phyloP scores from a whole-genome alignment of 2,329 filamentous ascomycete species.

The Stromatinia cepivora region DNA sequence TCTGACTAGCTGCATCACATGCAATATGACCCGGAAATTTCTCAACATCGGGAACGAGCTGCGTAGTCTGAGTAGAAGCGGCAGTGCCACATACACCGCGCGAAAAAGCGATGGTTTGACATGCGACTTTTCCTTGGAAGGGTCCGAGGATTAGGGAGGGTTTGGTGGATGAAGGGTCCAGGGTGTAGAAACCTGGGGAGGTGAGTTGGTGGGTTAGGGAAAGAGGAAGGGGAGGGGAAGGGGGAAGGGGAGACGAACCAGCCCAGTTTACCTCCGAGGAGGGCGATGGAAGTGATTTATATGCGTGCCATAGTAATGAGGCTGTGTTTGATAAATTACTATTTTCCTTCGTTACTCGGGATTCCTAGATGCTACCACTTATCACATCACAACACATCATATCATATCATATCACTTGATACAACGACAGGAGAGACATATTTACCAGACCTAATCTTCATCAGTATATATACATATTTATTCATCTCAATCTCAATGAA shows the following conservation, averaged over 20 bases:
- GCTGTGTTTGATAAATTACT: constrained; percentile 78
- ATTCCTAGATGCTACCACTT: no score
- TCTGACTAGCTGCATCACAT: constrained; percentile 72
- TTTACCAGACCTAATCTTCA: constrained; percentile 8
- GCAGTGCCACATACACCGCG: constrained; percentile 75
- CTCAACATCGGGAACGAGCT: constrained; percentile 70
- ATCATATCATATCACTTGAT: constrained; percentile 22
- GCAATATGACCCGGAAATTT: constrained; percentile 78
- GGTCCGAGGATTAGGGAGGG: constrained; percentile 72
- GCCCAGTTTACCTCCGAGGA: constrained; percentile 75
- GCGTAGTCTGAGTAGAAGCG: constrained; percentile 59
- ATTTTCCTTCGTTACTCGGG: constrained; percentile 16
- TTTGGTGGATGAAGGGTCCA: constrained; percentile 52
- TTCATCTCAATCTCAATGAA: neutral
- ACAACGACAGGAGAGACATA: neutral
- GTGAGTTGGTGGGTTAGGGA: constrained; percentile 1
- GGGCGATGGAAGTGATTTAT: constrained; percentile 68
- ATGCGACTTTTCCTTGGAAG: constrained; percentile 79
- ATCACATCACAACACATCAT: neutral
- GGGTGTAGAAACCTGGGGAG: constrained; percentile 67
- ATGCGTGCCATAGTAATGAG: constrained; percentile 76
- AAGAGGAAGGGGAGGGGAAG: constrained; percentile 8
- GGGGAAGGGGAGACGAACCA: constrained; percentile 45
- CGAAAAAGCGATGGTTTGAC: constrained; percentile 73
- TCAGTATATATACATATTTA: neutral